phyloP scores from a whole-genome alignment of 2,329 filamentous ascomycete species.

The Aspergillus chevalieri region DNA sequence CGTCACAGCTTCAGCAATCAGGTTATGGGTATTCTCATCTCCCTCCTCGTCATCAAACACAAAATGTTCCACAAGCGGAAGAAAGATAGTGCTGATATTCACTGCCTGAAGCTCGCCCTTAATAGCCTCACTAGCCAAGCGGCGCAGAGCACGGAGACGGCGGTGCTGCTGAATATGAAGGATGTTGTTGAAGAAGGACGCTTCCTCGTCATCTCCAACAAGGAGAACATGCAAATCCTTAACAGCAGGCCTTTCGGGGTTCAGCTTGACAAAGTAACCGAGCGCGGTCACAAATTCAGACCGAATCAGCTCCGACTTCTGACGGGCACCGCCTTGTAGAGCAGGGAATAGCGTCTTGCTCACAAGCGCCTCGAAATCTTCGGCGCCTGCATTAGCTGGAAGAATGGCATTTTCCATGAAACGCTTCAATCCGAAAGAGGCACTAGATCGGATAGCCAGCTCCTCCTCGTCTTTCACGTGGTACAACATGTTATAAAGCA shows the following conservation, averaged over 20 bases:
- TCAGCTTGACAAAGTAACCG: slow-evolving; percentile 66
- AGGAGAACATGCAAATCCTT: slow-evolving; percentile 69
- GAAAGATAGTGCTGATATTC: slow-evolving; percentile 78
- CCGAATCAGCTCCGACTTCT: slow-evolving; percentile 76
- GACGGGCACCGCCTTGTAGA: slow-evolving; percentile 68
- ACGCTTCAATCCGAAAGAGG: slow-evolving; percentile 70
- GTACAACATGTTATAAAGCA: slow-evolving; percentile 84
- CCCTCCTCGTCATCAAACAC: slow-evolving; percentile 70
- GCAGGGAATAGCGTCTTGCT: slow-evolving; percentile 64
- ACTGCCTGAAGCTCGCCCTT: slow-evolving; percentile 62
- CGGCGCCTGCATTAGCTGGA: slow-evolving; percentile 36
- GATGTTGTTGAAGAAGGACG: slow-evolving; percentile 87
- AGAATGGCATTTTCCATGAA: slow-evolving; percentile 62
- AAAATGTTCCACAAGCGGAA: slow-evolving; percentile 90
- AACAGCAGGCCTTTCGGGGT: slow-evolving; percentile 64
- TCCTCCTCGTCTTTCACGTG: slow-evolving; percentile 83
- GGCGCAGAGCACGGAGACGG: slow-evolving; percentile 74
- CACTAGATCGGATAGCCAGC: slow-evolving; percentile 75
- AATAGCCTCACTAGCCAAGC: slow-evolving; percentile 63
- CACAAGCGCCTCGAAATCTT: slow-evolving; percentile 54
- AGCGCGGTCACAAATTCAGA: slow-evolving; percentile 75
- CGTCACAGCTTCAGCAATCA: slow-evolving; percentile 78
- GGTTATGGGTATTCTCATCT: slow-evolving; percentile 70
- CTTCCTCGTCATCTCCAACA: slow-evolving; percentile 65
- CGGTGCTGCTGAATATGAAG: slow-evolving; percentile 83